Base-by-base conservation (phyloP, 768 basidiomycete species). In the Lyophyllum decastes region DNA sequence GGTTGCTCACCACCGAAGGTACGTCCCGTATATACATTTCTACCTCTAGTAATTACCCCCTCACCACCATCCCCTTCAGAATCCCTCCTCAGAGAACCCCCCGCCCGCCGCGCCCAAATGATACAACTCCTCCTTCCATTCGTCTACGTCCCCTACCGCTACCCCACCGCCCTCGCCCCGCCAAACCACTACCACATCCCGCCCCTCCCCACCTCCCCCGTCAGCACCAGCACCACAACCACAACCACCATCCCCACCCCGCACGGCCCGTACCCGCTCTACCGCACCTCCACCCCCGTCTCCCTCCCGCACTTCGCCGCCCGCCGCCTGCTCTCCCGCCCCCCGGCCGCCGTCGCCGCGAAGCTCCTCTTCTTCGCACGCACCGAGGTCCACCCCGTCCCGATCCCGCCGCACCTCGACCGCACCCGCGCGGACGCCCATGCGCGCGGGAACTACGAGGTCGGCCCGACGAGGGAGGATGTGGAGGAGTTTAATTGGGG, bases 291-390 rank as follows among this genome's bases (percentile, higher is more conserved):
- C 52, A 44, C 56, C 34, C 65, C 71, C 21, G 71, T 72, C 40
- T 64, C 62, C 53, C 61, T 60, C 25, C 30, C 68, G 8, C 71
- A 78, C 65, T 77, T 68, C 61, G 58, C 64, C 40, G 59, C 73
- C 40, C 64, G 70, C 1, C 70, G 69, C 4, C 10, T 45, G 4
- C 48, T 78, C 19, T 44, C 63, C 43, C 60, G 64, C 1, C 87
- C 88, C 0, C 79, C 83, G 8, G 74, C 82, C 17, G 72, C 84
- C 24, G 64, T 76, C 30, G 82, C 88, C 0, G 89, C 89, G 0
- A 86, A 82, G 41, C 76, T 89, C 9, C 67, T 89, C 33, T 90
- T 82, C 71, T 78, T 88, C 47, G 75, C 85, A 10, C 81, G 84
- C 19, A 74, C 81, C 25, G 87, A 90, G 59, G 61, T 78, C 7